A percentile compares a stretch with the other conserved stretches of the same genome.
Evolutionary conservation across 129 eudicot genomes (phyloP).

Genomic region (Tagetes patula): DNA sequence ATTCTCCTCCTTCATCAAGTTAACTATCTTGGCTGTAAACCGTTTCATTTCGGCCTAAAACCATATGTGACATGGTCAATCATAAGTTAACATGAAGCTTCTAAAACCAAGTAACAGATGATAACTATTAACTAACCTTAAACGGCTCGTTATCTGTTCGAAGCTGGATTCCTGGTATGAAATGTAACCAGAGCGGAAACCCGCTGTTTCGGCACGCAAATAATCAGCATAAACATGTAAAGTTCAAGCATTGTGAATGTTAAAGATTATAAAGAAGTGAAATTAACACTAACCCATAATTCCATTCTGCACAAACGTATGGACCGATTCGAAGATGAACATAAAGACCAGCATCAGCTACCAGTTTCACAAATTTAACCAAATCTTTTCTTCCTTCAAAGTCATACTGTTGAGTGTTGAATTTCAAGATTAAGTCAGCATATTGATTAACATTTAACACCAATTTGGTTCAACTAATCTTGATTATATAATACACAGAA

Average conservation of each 20-base stretch:
- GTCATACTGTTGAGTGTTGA: conserved; percentile 76
- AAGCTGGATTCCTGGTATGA: conserved; percentile 73
- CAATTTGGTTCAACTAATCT: neutral
- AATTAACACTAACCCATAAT: conserved; percentile 65
- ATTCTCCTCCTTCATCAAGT: conserved; percentile 80
- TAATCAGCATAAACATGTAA: conserved; percentile 3
- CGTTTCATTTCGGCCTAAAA: conserved; percentile 84
- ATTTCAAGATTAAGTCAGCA: conserved; percentile 26
- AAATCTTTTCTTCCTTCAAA: conserved; percentile 93
- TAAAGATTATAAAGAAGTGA: neutral
- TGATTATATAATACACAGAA: neutral
- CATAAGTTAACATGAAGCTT: neutral
- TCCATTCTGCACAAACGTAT: conserved; percentile 98
- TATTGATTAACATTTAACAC: neutral
- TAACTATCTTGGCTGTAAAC: conserved; percentile 86
- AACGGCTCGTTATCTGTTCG: conserved; percentile 93
- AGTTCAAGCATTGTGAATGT: conserved; percentile 3
- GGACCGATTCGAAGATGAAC: conserved; percentile 96
- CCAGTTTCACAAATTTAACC: conserved; percentile 77
- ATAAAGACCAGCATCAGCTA: conserved; percentile 78
- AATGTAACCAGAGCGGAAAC: conserved; percentile 96
- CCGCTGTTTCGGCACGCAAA: conserved; percentile 54
- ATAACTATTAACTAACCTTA: conserved; percentile 46
- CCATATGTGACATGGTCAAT: conserved; percentile 5
- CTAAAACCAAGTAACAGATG: neutral